phyloP scores from a whole-genome alignment of 78 protist genomes.

The Dictyostelium intermedium region DNA sequence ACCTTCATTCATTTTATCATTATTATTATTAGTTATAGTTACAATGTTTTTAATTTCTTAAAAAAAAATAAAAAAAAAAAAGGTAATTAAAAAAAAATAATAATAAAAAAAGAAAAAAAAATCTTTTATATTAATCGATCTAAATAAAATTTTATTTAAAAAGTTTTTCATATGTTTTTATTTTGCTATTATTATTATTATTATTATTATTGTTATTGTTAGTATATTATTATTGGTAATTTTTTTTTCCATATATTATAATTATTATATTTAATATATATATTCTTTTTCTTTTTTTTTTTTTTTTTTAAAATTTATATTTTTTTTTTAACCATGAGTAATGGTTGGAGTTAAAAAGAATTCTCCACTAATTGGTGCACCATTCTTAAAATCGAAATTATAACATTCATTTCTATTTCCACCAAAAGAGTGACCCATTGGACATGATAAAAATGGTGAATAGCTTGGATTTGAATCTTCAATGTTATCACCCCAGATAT shows the following conservation, averaged over 20 bases:
- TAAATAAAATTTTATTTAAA: no score
- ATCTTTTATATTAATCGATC: no score
- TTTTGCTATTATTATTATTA: no score
- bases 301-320: no score
- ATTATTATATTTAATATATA: background rate
- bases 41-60: background rate
- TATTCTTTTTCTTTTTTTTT: background rate
- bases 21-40: background rate
- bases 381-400: slow-evolving; percentile 69
- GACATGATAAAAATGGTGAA: slow-evolving; percentile 1
- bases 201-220: background rate
- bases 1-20: background rate
- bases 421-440: slow-evolving; percentile 12
- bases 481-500: slow-evolving; percentile 63
- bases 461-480: background rate
- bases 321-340: slow-evolving; percentile 40
- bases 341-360: slow-evolving; percentile 45
- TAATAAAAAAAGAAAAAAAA: no score
- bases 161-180: no score
- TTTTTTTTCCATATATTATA: background rate
- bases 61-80: background rate
- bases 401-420: slow-evolving; percentile 19
- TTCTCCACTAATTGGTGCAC: slow-evolving; percentile 61
- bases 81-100: background rate
- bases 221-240: no score